These are phyloP conservation scores for Geotrichum phurueaensis DNA, from an alignment of 1,139 yeast genomes.

Conservation along the genomic window DNA sequence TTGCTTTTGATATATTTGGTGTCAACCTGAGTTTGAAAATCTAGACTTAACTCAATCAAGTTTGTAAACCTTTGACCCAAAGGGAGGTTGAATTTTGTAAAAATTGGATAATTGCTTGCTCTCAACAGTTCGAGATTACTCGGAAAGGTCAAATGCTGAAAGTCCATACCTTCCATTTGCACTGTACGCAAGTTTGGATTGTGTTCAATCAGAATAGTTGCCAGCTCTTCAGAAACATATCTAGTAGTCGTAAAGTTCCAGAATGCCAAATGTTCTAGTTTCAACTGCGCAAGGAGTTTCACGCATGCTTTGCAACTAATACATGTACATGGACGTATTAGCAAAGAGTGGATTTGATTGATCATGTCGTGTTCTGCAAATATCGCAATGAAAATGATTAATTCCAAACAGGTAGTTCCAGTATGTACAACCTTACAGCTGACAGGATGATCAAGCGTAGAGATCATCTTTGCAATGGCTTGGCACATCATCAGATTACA, in stretches of 20 bases:
- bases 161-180: too few relatives aligned
- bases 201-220: neutral
- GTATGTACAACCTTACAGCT: neutral
- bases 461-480: too few relatives aligned
- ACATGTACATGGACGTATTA: too few relatives aligned
- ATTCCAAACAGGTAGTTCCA: neutral
- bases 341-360: neutral
- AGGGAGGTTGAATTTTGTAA: neutral
- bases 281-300: neutral
- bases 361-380: neutral
- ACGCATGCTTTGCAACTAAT: neutral
- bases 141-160: neutral
- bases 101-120: neutral
- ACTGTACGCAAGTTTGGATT: neutral
- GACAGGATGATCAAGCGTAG: too few relatives aligned
- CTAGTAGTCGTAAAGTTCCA: too few relatives aligned
- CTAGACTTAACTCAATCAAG: neutral
- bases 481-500: too few relatives aligned
- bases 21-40: neutral
- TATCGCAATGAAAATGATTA: too few relatives aligned
- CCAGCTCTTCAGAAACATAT: neutral
- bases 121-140: neutral
- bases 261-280: too few relatives aligned
- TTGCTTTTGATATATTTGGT: neutral
- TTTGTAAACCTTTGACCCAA: neutral